Evolutionary conservation across 164 flowering plant species (phyloP).

Genomic region (Vitis riparia): DNA sequence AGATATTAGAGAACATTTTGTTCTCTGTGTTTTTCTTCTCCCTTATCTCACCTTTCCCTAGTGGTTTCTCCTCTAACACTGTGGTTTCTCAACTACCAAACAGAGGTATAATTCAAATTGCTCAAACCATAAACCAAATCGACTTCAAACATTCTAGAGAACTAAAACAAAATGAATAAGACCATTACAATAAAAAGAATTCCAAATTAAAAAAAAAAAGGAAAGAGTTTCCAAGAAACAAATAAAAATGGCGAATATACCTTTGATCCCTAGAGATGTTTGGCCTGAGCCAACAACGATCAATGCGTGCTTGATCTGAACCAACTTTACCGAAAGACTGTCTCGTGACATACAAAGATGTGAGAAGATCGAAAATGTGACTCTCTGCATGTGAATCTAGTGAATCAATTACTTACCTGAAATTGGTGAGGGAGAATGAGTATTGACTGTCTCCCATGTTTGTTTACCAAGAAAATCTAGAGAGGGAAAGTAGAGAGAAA

Average conservation of each 20-base stretch:
- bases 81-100: too few species aligned
- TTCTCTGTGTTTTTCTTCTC: too few species aligned
- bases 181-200: too few species aligned
- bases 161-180: too few species aligned
- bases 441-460: constrained; percentile 80
- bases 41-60: too few species aligned
- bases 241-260: constrained; percentile 23
- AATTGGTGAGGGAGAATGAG: constrained; percentile 75
- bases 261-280: constrained; percentile 94
- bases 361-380: background rate
- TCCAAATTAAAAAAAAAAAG: background rate
- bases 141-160: too few species aligned
- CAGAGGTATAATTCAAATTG: too few species aligned
- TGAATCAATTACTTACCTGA: constrained; percentile 37
- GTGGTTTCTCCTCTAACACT: too few species aligned
- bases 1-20: too few species aligned
- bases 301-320: constrained; percentile 94
- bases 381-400: background rate
- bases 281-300: constrained; percentile 99
- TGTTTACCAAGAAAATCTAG: background rate
- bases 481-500: too few species aligned
- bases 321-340: constrained; percentile 98
- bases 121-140: too few species aligned
- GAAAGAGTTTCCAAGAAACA: too few species aligned
- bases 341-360: background rate